A percentile compares a stretch with the other conserved stretches of the same genome.
These are phyloP conservation scores for Cystobasidiaceae sp. DNA, from an alignment of 1,284 basidiomycete species.

Conservation along the genomic window DNA sequence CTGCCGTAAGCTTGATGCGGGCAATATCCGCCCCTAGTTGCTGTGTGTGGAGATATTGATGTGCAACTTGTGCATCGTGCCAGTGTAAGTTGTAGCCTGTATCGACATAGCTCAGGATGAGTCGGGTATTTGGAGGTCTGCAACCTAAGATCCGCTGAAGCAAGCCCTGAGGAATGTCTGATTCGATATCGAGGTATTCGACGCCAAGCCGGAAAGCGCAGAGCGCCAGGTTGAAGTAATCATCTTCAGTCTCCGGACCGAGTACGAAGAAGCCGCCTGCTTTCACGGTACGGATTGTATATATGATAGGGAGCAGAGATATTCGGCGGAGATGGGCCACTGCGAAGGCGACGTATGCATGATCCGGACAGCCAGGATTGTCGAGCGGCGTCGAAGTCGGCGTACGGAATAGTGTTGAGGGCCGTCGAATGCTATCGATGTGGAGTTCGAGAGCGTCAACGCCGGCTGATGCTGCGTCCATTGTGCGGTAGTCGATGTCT, in stretches of 20 bases:
- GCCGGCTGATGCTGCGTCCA: constrained; percentile 16
- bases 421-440: constrained; percentile 8
- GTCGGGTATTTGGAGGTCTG: background rate
- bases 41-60: background rate
- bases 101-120: constrained; percentile 23
- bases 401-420: constrained; percentile 1
- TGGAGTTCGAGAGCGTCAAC: constrained; percentile 27
- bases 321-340: constrained; percentile 17
- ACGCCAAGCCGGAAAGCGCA: constrained; percentile 18
- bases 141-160: constrained; percentile 2
- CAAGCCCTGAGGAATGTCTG: background rate
- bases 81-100: background rate
- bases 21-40: background rate
- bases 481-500: background rate
- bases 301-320: constrained; percentile 23
- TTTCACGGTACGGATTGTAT: constrained; percentile 15
- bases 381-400: constrained; percentile 1
- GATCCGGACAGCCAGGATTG: constrained; percentile 18
- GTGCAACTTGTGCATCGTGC: constrained; percentile 2
- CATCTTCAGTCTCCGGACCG: background rate
- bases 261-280: constrained; percentile 8
- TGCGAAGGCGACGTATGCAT: constrained; percentile 19
- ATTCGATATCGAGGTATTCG: constrained; percentile 26
- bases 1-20: background rate
- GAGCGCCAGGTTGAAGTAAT: constrained; percentile 8